A percentile compares a stretch with the other conserved stretches of the same genome.
Conservation (phyloP, 768 basidiomycete genomes). For the Neoboletus magnificus region DNA sequence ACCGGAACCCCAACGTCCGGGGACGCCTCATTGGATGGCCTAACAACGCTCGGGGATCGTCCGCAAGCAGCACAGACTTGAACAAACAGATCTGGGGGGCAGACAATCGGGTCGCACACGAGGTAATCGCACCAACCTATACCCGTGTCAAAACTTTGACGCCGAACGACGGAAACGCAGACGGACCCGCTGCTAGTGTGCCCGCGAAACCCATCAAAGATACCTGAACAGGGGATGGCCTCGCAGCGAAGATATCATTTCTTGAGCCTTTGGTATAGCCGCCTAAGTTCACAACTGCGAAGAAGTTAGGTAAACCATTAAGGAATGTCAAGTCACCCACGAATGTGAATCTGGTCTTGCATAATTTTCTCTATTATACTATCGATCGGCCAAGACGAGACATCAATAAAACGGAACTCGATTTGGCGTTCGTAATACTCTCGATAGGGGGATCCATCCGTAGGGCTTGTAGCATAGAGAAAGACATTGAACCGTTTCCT, state of each 20-base stretch:
- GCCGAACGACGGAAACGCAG: not conserved
- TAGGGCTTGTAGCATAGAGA: slow-evolving; percentile 48
- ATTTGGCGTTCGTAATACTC: slow-evolving; percentile 39
- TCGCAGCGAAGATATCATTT: slow-evolving; percentile 51
- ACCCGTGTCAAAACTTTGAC: not conserved
- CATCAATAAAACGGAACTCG: slow-evolving; percentile 39
- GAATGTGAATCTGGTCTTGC: slow-evolving; percentile 44
- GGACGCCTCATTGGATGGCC: not conserved
- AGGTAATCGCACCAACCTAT: slow-evolving; percentile 49
- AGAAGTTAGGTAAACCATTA: not conserved
- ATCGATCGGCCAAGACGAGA: slow-evolving; percentile 37
- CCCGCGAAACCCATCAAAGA: slow-evolving; percentile 52
- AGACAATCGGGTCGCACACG: slow-evolving; percentile 42
- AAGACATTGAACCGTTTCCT: slow-evolving; percentile 38
- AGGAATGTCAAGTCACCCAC: slow-evolving; percentile 24
- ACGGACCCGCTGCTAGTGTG: slow-evolving; percentile 38
- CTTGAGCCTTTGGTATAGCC: slow-evolving; percentile 52
- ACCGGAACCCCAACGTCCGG: slow-evolving; percentile 32
- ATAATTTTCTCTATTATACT: slow-evolving; percentile 39
- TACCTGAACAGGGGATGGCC: slow-evolving; percentile 47
- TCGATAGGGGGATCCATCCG: slow-evolving; percentile 44
- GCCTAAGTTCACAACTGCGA: slow-evolving; percentile 42
- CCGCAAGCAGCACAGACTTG: slow-evolving; percentile 28
- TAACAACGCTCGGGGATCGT: not conserved
- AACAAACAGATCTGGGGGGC: slow-evolving; percentile 39